A percentile compares a stretch with the other conserved stretches of the same genome.
These are phyloP conservation scores for Sarocladium oryzae DNA, from an alignment of 2,329 filamentous ascomycete genomes.

Conservation along the genomic window DNA sequence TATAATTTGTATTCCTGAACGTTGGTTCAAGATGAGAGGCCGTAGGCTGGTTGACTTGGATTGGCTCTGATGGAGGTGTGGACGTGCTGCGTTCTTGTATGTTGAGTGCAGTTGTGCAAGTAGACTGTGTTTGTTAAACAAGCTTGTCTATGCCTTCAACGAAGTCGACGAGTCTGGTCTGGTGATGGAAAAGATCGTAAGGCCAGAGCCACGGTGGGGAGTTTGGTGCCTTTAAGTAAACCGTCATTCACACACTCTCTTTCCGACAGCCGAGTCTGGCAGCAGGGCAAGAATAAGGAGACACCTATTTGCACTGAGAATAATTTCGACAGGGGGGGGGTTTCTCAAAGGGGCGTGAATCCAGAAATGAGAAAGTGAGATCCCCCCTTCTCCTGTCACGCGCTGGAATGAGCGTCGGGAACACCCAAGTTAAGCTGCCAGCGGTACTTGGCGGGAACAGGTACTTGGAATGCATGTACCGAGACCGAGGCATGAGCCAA, in stretches of 20 bases:
- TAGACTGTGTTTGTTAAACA: no score
- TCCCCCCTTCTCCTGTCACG: conserved; percentile 5
- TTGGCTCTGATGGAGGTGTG: no score
- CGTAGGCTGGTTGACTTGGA: no score
- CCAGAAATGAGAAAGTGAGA: neutral
- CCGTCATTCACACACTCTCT: neutral
- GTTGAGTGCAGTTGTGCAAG: no score
- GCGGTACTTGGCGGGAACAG: conserved; percentile 5
- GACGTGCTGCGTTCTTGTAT: no score
- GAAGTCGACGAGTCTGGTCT: no score
- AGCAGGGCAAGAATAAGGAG: conserved; percentile 3
- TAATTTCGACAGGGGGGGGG: conserved; percentile 7
- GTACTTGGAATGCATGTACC: conserved; percentile 9
- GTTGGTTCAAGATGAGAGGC: conserved; percentile 13
- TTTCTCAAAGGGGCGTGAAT: neutral
- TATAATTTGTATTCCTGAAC: neutral
- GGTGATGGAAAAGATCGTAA: neutral
- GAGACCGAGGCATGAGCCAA: conserved; percentile 4
- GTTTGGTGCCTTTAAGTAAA: conserved; percentile 9
- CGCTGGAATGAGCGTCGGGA: conserved; percentile 1
- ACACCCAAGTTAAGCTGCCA: neutral
- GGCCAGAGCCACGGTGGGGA: conserved; percentile 2
- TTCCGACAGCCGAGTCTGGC: conserved; percentile 5
- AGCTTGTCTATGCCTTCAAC: no score
- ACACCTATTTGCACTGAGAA: neutral